phyloP scores from a whole-genome alignment of 441 rosid genomes.

The Francoa sonchifolia region DNA sequence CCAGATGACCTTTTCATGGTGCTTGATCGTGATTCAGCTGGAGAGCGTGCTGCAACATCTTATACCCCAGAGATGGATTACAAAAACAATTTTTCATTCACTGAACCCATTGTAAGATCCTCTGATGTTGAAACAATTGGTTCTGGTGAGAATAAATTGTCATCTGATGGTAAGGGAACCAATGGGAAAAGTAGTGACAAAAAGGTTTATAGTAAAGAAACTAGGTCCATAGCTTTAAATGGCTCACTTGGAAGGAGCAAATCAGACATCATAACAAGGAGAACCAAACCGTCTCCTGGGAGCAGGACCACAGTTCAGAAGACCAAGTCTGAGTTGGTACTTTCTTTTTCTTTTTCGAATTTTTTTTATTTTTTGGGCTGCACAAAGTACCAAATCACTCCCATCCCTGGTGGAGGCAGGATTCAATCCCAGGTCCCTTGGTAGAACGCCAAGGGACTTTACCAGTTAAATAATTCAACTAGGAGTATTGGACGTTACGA shows the following conservation, averaged over 20 bases:
- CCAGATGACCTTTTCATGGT: conserved; percentile 95
- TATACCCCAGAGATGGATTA: conserved; percentile 80
- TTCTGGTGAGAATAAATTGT: conserved; percentile 17
- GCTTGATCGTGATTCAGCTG: conserved; percentile 55
- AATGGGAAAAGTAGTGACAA: conserved; percentile 25
- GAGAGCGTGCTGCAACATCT: conserved; percentile 26
- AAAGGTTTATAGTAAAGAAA: conserved; percentile 30
- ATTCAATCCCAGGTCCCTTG: no score
- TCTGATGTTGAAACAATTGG: conserved; percentile 22
- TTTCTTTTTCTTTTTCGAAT: background rate
- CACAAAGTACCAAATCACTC: no score
- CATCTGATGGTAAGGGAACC: conserved; percentile 17
- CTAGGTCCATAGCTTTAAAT: conserved; percentile 35
- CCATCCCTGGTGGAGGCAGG: no score
- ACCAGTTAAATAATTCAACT: no score
- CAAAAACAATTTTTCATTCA: conserved; percentile 30
- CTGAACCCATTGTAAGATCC: conserved; percentile 23
- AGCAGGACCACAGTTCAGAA: conserved; percentile 38
- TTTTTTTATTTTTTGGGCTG: no score
- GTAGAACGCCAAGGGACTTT: no score
- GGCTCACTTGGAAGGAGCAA: conserved; percentile 33
- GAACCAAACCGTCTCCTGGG: conserved; percentile 45
- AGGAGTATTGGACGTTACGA: no score
- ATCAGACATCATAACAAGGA: conserved; percentile 32
- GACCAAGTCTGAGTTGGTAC: conserved; percentile 60